phyloP scores from a whole-genome alignment of 805 yeast species.

The Blastobotrys chiropterorum region DNA sequence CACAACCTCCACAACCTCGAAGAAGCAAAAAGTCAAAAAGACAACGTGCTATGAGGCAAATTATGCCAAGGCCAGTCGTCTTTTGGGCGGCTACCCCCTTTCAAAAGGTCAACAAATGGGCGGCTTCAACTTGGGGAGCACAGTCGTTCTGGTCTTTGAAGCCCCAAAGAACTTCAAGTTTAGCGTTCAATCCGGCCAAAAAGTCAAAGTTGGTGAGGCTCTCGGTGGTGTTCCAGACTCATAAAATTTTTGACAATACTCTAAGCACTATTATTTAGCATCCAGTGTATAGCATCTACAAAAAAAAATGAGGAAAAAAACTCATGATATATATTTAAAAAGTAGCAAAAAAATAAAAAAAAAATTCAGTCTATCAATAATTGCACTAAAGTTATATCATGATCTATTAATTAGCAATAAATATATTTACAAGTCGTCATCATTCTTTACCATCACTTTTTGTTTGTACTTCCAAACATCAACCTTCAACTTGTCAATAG shows the following conservation, averaged over 20 bases:
- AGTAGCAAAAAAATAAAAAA: not conserved
- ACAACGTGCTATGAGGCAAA: slow-evolving; percentile 93
- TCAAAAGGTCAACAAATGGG: slow-evolving; percentile 94
- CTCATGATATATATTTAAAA: not conserved
- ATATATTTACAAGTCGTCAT: not conserved
- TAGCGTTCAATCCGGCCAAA: slow-evolving; percentile 61
- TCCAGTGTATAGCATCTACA: not conserved
- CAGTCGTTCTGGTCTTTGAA: slow-evolving; percentile 95
- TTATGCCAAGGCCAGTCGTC: slow-evolving; percentile 67
- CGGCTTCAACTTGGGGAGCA: slow-evolving; percentile 91
- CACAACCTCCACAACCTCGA: slow-evolving; percentile 11
- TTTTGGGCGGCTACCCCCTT: slow-evolving; percentile 82
- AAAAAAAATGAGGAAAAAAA: not conserved
- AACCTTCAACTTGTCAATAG: slow-evolving; percentile 15
- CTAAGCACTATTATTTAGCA: not conserved
- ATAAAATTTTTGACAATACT: not conserved
- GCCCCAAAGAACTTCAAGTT: slow-evolving; percentile 82
- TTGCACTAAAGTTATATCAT: too few species aligned
- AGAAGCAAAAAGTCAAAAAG: slow-evolving; percentile 45
- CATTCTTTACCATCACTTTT: not conserved
- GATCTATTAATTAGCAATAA: not conserved
- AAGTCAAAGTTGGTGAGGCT: slow-evolving; percentile 75
- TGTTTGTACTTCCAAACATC: slow-evolving; percentile 6
- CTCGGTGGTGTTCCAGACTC: slow-evolving; percentile 10
- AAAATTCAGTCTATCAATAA: too few species aligned